phyloP scores from a whole-genome alignment of 192 early-diverging fungal species.

The Backusella sp. region DNA sequence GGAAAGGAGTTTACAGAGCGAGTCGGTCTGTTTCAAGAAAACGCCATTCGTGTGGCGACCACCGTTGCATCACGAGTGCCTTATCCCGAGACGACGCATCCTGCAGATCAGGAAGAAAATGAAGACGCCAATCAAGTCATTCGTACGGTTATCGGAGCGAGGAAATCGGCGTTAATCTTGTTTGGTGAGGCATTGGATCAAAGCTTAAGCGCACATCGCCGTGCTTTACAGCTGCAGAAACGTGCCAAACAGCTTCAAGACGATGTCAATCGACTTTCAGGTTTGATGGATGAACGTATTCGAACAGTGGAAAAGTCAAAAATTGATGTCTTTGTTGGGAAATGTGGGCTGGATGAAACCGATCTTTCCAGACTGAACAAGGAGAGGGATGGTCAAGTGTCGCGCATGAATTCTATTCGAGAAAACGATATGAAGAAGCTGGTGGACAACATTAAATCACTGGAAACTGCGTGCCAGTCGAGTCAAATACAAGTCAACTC shows the following conservation, averaged over 20 bases:
- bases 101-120: conserved; percentile 22
- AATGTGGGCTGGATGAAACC: conserved; percentile 22
- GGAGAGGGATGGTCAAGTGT: conserved; percentile 18
- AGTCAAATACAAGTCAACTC: not conserved
- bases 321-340: conserved; percentile 17
- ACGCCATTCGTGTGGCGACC: conserved; percentile 22
- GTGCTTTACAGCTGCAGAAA: conserved; percentile 26
- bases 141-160: conserved; percentile 15
- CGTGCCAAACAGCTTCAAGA: conserved; percentile 20
- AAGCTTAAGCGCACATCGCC: conserved; percentile 20
- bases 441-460: not conserved
- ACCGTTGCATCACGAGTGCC: conserved; percentile 26
- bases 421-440: conserved; percentile 22
- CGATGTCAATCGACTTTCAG: conserved; percentile 18
- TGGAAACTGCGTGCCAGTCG: conserved; percentile 13
- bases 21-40: conserved; percentile 23
- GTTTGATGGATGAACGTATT: conserved; percentile 26
- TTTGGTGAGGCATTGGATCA: conserved; percentile 34
- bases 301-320: not conserved
- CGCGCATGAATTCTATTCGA: conserved; percentile 11
- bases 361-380: conserved; percentile 24
- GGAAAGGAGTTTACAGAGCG: conserved; percentile 20
- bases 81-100: conserved; percentile 17
- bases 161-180: conserved; percentile 18
- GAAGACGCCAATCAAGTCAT: conserved; percentile 30